Evolutionary conservation across 352 stramenopile genomes (phyloP).

Genomic region (Peronospora belbahrii): DNA sequence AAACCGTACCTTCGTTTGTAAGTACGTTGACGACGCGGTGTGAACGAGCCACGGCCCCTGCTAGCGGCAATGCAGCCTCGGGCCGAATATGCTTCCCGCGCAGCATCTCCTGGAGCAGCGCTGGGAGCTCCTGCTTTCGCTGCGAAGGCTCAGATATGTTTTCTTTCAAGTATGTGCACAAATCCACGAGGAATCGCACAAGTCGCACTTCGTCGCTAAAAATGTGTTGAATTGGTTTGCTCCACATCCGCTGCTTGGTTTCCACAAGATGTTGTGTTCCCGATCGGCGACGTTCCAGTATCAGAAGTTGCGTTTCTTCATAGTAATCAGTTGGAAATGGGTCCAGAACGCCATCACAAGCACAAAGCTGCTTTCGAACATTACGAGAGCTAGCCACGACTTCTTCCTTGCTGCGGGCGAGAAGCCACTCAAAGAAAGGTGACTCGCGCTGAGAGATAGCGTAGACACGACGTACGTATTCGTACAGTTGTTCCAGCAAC

Average conservation of each 20-base stretch:
- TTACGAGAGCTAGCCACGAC: constrained; percentile 31
- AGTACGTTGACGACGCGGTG: constrained; percentile 49
- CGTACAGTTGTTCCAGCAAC: constrained; percentile 33
- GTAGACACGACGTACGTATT: constrained; percentile 31
- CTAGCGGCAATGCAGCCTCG: constrained; percentile 44
- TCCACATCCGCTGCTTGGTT: constrained; percentile 33
- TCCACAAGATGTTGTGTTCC: constrained; percentile 32
- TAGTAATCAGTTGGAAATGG: constrained; percentile 36
- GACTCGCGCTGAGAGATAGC: constrained; percentile 30
- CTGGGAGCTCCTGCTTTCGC: constrained; percentile 38
- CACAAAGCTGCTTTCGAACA: constrained; percentile 22
- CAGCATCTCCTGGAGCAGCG: constrained; percentile 37
- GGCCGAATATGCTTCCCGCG: constrained; percentile 36
- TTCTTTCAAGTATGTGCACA: constrained; percentile 60
- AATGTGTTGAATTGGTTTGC: constrained; percentile 37
- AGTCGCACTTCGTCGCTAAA: constrained; percentile 55
- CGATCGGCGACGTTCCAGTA: constrained; percentile 33
- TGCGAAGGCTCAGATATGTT: constrained; percentile 37
- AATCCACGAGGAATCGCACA: constrained; percentile 51
- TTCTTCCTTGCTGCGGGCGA: constrained; percentile 45
- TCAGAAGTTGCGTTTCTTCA: constrained; percentile 34
- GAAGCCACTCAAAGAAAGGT: constrained; percentile 49
- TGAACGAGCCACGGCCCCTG: constrained; percentile 13
- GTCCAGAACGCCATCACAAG: constrained; percentile 38
- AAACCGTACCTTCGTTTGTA: constrained; percentile 55